Evolutionary conservation across 2,329 filamentous ascomycete species (phyloP).

Genomic region (Aulographum hederae): DNA sequence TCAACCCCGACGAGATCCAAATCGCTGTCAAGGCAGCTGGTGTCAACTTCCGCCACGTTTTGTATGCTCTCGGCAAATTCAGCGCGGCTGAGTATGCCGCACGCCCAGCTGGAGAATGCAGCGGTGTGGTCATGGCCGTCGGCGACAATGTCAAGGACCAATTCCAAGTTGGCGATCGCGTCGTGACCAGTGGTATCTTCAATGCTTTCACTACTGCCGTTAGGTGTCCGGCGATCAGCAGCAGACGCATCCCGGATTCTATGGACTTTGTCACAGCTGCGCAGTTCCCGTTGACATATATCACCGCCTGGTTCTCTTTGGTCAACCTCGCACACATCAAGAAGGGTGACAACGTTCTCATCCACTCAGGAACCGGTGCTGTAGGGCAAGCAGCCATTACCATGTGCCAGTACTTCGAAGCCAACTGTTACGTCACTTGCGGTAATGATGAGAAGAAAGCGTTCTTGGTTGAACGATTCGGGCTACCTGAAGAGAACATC

Average conservation of each 20-base stretch:
- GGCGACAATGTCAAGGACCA: background rate
- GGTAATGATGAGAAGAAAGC: constrained; percentile 10
- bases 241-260: constrained; percentile 1
- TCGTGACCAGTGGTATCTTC: background rate
- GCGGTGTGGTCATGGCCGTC: constrained; percentile 1
- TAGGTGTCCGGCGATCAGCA: background rate
- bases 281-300: constrained; percentile 8
- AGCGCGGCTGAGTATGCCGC: background rate
- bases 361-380: constrained; percentile 13
- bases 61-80: background rate
- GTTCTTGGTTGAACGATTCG: constrained; percentile 10
- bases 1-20: background rate
- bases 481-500: constrained; percentile 14
- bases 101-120: constrained; percentile 1
- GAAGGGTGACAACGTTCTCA: constrained; percentile 15
- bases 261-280: constrained; percentile 10
- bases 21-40: background rate
- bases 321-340: constrained; percentile 12
- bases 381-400: constrained; percentile 14
- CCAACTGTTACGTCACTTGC: constrained; percentile 14
- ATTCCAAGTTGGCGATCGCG: constrained; percentile 4
- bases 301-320: constrained; percentile 13
- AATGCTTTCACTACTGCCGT: background rate
- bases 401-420: constrained; percentile 9
- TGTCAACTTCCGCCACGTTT: background rate